A percentile compares a stretch with the other conserved stretches of the same genome.
Evolutionary conservation across 139 green algal genomes (phyloP).

Genomic region (Spirogloea muscicola): DNA sequence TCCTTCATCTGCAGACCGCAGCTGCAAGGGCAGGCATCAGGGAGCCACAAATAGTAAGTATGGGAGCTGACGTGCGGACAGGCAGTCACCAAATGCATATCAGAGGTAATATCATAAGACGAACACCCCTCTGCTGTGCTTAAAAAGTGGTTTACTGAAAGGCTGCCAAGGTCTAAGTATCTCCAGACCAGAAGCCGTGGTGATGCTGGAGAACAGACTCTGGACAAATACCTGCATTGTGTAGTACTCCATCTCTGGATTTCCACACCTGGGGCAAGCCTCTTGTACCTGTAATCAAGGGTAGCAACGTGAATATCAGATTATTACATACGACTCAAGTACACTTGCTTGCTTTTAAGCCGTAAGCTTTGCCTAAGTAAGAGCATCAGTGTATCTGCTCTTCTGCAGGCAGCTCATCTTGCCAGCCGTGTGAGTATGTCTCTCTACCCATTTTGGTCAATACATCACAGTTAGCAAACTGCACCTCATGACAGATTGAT

Average conservation of each 20-base stretch:
- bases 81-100: neutral
- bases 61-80: neutral
- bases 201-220: neutral
- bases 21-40: slow-evolving; percentile 38
- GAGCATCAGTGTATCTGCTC: too few relatives aligned
- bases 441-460: too few relatives aligned
- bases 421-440: too few relatives aligned
- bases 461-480: too few relatives aligned
- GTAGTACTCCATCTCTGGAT: slow-evolving; percentile 59
- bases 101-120: neutral
- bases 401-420: too few relatives aligned
- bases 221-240: slow-evolving; percentile 49
- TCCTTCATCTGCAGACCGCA: slow-evolving; percentile 58
- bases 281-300: slow-evolving; percentile 58
- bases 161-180: too few relatives aligned
- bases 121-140: neutral
- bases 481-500: too few relatives aligned
- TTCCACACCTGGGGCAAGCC: slow-evolving; percentile 53
- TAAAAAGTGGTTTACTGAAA: too few relatives aligned
- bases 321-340: too few relatives aligned
- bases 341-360: too few relatives aligned
- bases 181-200: neutral
- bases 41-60: neutral
- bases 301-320: too few relatives aligned
- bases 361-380: too few relatives aligned